Percentiles rank a stretch among this genome's conserved stretches.
Evolutionary conservation across 768 basidiomycete genomes (phyloP).

Genomic region (Suillus clintonianus): DNA sequence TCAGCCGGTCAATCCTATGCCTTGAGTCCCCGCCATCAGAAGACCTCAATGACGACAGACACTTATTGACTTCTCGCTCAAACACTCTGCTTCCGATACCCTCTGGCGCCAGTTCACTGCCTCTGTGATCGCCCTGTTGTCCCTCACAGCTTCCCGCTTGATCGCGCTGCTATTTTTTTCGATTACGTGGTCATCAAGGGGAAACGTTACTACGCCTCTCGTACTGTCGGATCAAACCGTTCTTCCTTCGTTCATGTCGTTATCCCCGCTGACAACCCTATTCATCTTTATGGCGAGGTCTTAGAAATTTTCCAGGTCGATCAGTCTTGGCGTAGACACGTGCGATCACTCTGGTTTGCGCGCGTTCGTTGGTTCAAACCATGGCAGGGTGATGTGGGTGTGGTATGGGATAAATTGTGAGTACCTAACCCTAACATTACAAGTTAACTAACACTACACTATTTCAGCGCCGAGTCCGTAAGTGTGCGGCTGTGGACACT

Average conservation of each 20-base stretch:
- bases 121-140: too few relatives aligned
- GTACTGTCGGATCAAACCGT: neutral
- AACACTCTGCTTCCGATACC: neutral
- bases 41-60: neutral
- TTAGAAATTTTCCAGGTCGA: slow-evolving; percentile 5
- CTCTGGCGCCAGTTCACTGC: too few relatives aligned
- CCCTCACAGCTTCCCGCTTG: too few relatives aligned
- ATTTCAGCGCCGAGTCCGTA: neutral
- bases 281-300: neutral
- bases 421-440: neutral
- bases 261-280: neutral
- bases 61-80: neutral
- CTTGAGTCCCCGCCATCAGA: slow-evolving; percentile 5
- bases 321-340: neutral
- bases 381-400: neutral
- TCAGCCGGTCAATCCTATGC: slow-evolving; percentile 3
- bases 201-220: slow-evolving; percentile 1
- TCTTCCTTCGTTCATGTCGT: slow-evolving; percentile 1
- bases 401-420: slow-evolving; percentile 3
- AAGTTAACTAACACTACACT: neutral
- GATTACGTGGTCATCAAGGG: slow-evolving; percentile 6
- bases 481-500: slow-evolving; percentile 2
- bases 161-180: slow-evolving; percentile 5
- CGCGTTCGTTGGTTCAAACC: neutral
- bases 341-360: slow-evolving; percentile 1